Evolutionary conservation across 495 filamentous ascomycete species (phyloP), one percentile per base, ranked within the genome.

Genomic region (Penicillium odoratum): DNA sequence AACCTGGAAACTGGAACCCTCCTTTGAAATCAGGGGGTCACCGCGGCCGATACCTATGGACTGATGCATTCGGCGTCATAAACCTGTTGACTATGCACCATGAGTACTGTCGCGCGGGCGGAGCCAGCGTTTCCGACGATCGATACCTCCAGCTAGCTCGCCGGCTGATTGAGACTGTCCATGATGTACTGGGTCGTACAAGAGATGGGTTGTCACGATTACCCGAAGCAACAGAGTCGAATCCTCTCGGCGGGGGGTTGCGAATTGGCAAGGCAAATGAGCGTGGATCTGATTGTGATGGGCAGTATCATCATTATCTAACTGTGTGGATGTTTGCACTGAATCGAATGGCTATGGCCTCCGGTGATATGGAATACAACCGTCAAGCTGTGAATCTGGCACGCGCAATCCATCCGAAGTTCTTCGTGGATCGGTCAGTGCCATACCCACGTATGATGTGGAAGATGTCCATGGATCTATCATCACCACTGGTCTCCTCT

Each of bases 251-350:
- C 10, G 86, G 86, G 10, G 86, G 86, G 3, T 69, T 89, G 13
- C 78, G 86, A 2, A 88, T 88, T 45, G 86, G 86, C 4, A 88
- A 88, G 66, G 53, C 73, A 6, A 71, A 79, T 26, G 82, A 69
- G 0, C 50, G 50, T 11, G 85, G 84, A 1, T 58, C 71, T 1
- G 86, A 88, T 49, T 72, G 78, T 16, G 86, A 88, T 65, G 85
- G 85, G 3, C 84, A 87, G 63, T 88, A 88, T 49, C 84, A 88
- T 53, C 85, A 88, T 57, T 89, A 87, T 61, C 69, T 88, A 9
- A 88, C 85, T 0, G 61, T 89, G 3, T 89, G 85, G 85, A 87
- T 88, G 85, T 89, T 88, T 60, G 85, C 84, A 0, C 70, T 88
- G 3, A 87, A 88, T 66, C 76, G 85, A 5, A 72, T 87, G 40